Evolutionary conservation across 371 early-diverging fungal species (phyloP).

Genomic region (Saksenaea vasiformis): DNA sequence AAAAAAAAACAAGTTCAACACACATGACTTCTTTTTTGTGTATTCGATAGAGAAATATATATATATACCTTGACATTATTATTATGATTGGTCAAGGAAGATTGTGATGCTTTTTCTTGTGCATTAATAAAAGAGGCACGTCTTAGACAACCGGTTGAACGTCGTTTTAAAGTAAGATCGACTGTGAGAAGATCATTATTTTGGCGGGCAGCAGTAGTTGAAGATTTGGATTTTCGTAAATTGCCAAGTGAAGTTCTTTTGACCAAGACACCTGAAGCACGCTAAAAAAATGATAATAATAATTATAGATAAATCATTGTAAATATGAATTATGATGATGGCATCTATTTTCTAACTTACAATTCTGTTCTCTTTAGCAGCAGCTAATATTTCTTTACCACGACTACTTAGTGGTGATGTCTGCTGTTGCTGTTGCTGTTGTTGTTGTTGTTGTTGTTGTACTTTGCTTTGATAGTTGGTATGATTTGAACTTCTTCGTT

Average conservation of each 20-base stretch:
- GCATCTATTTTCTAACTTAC: not conserved
- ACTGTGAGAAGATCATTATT: conserved; percentile 8
- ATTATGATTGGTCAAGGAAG: conserved; percentile 12
- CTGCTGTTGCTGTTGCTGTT: not conserved
- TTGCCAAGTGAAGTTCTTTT: conserved; percentile 42
- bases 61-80: conserved; percentile 13
- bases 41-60: not conserved
- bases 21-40: not conserved
- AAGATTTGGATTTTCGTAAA: conserved; percentile 42
- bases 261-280: conserved; percentile 21
- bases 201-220: conserved; percentile 31
- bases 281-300: conserved; percentile 10
- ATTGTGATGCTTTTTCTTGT: conserved; percentile 20
- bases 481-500: conserved; percentile 3
- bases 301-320: not conserved
- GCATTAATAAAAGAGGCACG: conserved; percentile 35
- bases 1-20: conserved; percentile 3
- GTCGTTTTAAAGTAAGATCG: conserved; percentile 42
- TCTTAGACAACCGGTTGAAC: conserved; percentile 48
- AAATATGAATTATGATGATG: not conserved
- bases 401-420: not conserved
- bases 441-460: too few relatives aligned
- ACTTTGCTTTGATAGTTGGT: too few relatives aligned
- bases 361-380: not conserved
- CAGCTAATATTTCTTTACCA: not conserved